Base-by-base conservation (phyloP, 345 rosid genomes). In the Acer yangbiense region DNA sequence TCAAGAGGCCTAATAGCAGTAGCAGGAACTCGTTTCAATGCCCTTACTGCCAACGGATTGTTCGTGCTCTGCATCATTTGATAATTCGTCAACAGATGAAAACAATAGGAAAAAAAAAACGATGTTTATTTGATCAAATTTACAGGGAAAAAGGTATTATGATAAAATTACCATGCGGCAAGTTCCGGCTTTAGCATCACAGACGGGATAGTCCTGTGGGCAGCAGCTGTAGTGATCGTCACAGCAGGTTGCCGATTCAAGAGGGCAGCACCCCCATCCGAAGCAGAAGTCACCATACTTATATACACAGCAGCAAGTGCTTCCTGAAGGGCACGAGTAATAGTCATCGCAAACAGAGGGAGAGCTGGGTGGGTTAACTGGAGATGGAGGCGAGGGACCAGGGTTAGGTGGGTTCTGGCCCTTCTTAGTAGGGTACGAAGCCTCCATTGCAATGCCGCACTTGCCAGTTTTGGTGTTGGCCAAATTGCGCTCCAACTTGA, bases 201-300 rank as follows among this genome's bases (percentile, higher is more conserved):
- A 94, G 27, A 92, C 72, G 17, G 98, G 96, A 77, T 84, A 92
- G 44, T 91, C 87, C 0, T 80, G 85, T 13, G 97, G 98, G 85
- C 98, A 94, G 87, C 98, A 94, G 75, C 97, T 92, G 74, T 82
- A 81, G 32, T 81, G 85, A 54, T 91, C 94, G 1, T 90, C 88
- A 7, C 98, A 94, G 90, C 98, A 94, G 69, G 91, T 91, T 6
- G 98, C 97, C 4, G 91, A 93, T 80, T 94, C 91, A 4, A 84
- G 77, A 0, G 94, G 94, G 84, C 98, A 94, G 85, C 98, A 94
- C 67, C 98, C 98, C 98, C 98, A 92, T 41, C 82, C 90, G n/a
- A 87, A 90, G 86, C 98, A 94, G 85, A 74, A 82, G 8, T 82
- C 65, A 2, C 83, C 83, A 65, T 79, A 86, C 81, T 88, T 81